Evolutionary conservation across 2,329 filamentous ascomycete genomes (phyloP).

Genomic region (Claviceps digitariae): DNA sequence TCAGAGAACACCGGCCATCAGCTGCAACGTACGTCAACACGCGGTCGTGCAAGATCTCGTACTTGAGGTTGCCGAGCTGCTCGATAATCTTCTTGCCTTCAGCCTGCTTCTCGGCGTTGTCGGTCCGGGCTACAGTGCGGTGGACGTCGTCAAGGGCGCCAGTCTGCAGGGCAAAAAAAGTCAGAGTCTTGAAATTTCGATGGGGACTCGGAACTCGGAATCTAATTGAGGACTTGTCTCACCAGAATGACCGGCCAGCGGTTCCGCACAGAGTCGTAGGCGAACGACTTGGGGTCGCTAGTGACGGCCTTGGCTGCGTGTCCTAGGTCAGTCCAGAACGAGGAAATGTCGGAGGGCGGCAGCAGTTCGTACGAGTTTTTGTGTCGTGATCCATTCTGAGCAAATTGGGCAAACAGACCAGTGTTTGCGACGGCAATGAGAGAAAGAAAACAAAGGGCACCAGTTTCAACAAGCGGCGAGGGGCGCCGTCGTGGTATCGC

Average conservation of each 20-base stretch:
- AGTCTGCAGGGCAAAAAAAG: slow-evolving; percentile 41
- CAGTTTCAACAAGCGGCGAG: too few species aligned
- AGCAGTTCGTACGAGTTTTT: slow-evolving; percentile 50
- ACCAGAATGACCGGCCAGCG: slow-evolving; percentile 93
- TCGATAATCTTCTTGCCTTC: slow-evolving; percentile 83
- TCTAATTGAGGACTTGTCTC: too few species aligned
- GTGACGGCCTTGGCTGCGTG: slow-evolving; percentile 62
- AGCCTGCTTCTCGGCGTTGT: slow-evolving; percentile 48
- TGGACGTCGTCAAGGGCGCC: slow-evolving; percentile 92
- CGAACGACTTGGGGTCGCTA: slow-evolving; percentile 74
- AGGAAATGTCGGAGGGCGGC: slow-evolving; percentile 3
- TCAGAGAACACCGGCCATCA: neutral
- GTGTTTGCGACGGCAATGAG: neutral
- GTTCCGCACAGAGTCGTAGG: slow-evolving; percentile 67
- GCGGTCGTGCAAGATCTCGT: slow-evolving; percentile 85
- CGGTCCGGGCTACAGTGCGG: slow-evolving; percentile 47
- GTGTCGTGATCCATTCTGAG: slow-evolving; percentile 58
- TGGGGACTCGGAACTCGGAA: too few species aligned
- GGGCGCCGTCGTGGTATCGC: too few species aligned
- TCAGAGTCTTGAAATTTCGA: too few species aligned
- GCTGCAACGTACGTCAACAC: slow-evolving; percentile 48
- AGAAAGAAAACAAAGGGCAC: neutral
- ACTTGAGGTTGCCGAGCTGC: slow-evolving; percentile 72
- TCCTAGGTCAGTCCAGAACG: slow-evolving; percentile 4
- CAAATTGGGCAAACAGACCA: neutral